Conservation (phyloP, 331 rosid genomes). For the Dryas integrifolia region DNA sequence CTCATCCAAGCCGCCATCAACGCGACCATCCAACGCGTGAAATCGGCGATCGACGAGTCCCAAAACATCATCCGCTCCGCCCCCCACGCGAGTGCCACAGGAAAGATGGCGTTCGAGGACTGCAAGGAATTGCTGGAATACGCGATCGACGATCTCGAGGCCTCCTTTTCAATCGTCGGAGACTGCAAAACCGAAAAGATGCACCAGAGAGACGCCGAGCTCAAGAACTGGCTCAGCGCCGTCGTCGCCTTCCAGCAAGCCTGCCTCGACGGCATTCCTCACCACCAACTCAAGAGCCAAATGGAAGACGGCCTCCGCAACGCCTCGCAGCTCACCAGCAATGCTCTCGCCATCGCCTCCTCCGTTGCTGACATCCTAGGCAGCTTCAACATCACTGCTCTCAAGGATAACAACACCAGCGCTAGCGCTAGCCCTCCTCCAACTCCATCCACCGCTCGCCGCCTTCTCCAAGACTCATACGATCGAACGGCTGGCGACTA, state of each 20-base stretch:
- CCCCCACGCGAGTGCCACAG: background rate
- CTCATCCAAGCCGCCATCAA: slow-evolving; percentile 36
- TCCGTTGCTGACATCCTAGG: slow-evolving; percentile 20
- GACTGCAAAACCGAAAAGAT: slow-evolving; percentile 27
- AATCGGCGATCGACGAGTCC: slow-evolving; percentile 25
- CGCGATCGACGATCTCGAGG: slow-evolving; percentile 33
- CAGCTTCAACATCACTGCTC: slow-evolving; percentile 9
- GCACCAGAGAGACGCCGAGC: slow-evolving; percentile 25
- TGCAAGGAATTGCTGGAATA: slow-evolving; percentile 42
- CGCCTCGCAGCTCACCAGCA: slow-evolving; percentile 43
- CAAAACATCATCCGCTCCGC: background rate
- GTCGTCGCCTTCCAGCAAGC: slow-evolving; percentile 41
- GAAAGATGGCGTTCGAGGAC: slow-evolving; percentile 39
- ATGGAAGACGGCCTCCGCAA: slow-evolving; percentile 30
- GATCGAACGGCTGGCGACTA: background rate
- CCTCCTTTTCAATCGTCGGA: slow-evolving; percentile 23
- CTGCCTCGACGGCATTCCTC: slow-evolving; percentile 36
- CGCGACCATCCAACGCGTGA: slow-evolving; percentile 31
- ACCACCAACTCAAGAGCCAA: slow-evolving; percentile 11
- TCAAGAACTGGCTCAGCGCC: slow-evolving; percentile 45
- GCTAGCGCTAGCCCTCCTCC: too few species aligned
- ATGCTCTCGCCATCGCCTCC: slow-evolving; percentile 43
- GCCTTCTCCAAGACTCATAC: too few species aligned
- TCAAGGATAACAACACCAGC: too few species aligned
- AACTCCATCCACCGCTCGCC: too few species aligned